Conservation (phyloP, 441 rosid species). For the Croton setiger region DNA sequence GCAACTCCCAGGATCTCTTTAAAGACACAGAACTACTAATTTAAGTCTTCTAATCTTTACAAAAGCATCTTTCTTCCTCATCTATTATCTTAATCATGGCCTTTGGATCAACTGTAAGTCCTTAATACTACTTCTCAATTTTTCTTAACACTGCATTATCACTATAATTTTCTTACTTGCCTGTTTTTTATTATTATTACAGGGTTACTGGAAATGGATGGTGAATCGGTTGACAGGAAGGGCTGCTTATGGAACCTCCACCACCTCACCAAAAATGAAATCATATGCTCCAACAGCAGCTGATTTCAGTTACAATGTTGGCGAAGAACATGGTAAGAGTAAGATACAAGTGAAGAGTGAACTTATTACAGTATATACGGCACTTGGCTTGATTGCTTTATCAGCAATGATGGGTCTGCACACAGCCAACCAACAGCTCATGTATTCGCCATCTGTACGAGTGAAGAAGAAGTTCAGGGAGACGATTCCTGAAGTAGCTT, state of each 20-base stretch:
- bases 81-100: background rate
- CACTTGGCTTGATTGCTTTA: slow-evolving; percentile 41
- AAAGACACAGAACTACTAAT: background rate
- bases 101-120: slow-evolving; percentile 6
- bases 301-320: background rate
- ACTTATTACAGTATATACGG: slow-evolving; percentile 38
- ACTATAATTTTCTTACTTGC: background rate
- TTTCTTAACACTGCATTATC: background rate
- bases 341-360: slow-evolving; percentile 28
- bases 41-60: background rate
- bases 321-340: slow-evolving; percentile 1
- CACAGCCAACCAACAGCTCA: slow-evolving; percentile 49
- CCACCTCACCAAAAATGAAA: background rate
- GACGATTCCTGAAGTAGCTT: slow-evolving; percentile 42
- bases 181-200: background rate
- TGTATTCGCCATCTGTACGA: slow-evolving; percentile 46
- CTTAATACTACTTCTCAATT: background rate
- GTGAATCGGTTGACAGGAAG: slow-evolving; percentile 6
- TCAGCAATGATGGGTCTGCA: slow-evolving; percentile 22
- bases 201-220: slow-evolving; percentile 4
- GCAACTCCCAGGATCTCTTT: background rate
- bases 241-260: background rate
- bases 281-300: slow-evolving; percentile 1
- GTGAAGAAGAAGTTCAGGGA: slow-evolving; percentile 51
- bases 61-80: background rate